Conservation (phyloP, 1,284 basidiomycete species). For the Puccinia polysora region DNA sequence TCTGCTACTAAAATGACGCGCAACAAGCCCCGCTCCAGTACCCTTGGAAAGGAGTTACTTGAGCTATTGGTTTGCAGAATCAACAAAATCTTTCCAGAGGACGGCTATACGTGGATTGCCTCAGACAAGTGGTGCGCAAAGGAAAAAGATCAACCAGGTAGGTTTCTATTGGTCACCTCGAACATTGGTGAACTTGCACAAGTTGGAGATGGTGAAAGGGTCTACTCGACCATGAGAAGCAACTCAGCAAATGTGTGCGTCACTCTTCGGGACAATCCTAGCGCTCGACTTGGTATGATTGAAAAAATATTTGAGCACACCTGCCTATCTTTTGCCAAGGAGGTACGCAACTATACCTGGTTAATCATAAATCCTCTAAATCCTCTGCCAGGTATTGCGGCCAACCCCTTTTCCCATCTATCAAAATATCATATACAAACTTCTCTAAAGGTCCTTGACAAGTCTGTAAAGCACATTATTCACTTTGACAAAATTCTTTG, state of each 20-base stretch:
- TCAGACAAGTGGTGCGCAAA: background rate
- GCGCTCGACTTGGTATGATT: background rate
- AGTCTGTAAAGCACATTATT: background rate
- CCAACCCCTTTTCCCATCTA: background rate
- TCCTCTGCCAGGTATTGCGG: background rate
- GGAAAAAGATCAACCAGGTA: background rate
- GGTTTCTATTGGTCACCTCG: background rate
- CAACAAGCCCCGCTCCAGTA: background rate
- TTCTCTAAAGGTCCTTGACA: background rate
- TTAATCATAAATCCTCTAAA: background rate
- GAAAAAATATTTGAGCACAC: background rate
- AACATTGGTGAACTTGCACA: background rate
- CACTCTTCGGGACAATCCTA: background rate
- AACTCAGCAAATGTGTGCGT: background rate
- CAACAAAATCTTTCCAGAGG: background rate
- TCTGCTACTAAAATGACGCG: background rate
- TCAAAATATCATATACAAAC: background rate
- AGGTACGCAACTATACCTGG: background rate
- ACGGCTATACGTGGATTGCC: background rate
- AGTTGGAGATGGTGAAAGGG: background rate
- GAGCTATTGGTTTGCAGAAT: background rate
- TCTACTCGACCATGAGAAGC: background rate
- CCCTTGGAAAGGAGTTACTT: background rate
- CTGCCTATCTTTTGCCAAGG: background rate
- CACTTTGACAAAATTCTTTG: background rate